Percentiles rank a stretch among this genome's conserved stretches.
Evolutionary conservation across 2,329 filamentous ascomycete species (phyloP).

Genomic region (Trichoderma simmonsii): DNA sequence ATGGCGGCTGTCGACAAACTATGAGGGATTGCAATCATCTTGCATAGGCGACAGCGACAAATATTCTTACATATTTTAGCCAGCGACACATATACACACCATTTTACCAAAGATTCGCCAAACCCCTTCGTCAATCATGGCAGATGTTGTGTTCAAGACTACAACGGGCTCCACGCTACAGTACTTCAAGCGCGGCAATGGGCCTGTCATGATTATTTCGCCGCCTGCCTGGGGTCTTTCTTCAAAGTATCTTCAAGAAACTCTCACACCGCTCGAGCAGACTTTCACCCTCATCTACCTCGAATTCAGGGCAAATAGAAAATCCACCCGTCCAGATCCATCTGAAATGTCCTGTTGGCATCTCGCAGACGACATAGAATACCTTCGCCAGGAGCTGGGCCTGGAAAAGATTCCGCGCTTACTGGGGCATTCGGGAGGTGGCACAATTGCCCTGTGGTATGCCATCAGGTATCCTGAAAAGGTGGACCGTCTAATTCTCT

Average conservation of each 20-base stretch:
- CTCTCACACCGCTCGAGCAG: neutral
- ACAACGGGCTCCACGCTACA: neutral
- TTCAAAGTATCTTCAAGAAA: neutral
- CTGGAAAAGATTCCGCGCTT: neutral
- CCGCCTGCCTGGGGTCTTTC: neutral
- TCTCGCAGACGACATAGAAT: neutral
- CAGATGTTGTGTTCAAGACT: neutral
- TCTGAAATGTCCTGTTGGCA: slow-evolving; percentile 8
- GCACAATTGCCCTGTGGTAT: slow-evolving; percentile 1
- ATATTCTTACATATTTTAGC: neutral
- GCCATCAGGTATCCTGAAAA: neutral
- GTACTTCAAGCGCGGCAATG: neutral
- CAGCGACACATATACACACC: neutral
- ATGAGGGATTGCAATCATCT: neutral
- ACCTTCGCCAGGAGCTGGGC: neutral
- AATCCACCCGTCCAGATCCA: neutral
- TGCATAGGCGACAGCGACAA: neutral
- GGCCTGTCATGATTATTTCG: neutral
- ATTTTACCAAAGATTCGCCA: neutral
- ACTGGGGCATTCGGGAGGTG: neutral
- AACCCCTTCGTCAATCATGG: neutral
- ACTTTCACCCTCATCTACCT: neutral
- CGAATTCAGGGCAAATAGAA: neutral
- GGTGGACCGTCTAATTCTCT: neutral
- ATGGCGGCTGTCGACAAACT: neutral